Evolutionary conservation across 2,329 filamentous ascomycete species (phyloP).

Genomic region (Cladobotryum mycophilum): DNA sequence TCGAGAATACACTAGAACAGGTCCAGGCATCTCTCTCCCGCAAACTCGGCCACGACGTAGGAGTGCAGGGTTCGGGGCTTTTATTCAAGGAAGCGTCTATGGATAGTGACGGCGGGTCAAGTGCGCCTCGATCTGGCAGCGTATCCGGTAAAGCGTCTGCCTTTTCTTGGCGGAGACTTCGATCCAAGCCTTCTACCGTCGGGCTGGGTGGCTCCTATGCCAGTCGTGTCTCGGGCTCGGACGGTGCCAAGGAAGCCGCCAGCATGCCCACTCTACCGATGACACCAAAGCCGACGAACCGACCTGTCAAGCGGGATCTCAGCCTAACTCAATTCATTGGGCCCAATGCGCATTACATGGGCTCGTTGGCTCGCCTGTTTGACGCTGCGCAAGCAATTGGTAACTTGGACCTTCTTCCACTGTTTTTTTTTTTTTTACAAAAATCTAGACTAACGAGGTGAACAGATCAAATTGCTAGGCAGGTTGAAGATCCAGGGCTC

Average conservation of each 20-base stretch:
- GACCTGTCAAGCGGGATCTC: slow-evolving; percentile 66
- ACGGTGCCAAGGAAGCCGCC: slow-evolving; percentile 32
- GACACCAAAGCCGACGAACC: slow-evolving; percentile 58
- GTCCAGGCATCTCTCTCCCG: slow-evolving; percentile 70
- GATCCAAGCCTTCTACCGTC: slow-evolving; percentile 78
- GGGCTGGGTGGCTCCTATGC: slow-evolving; percentile 47
- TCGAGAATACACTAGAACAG: slow-evolving; percentile 82
- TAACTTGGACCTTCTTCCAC: slow-evolving; percentile 41
- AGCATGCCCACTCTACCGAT: slow-evolving; percentile 71
- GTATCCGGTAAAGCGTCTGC: slow-evolving; percentile 61
- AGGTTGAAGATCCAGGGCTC: slow-evolving; percentile 90
- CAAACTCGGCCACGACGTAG: slow-evolving; percentile 89
- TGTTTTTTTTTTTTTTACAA: background rate
- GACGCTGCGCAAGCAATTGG: slow-evolving; percentile 90
- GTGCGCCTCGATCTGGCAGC: slow-evolving; percentile 50
- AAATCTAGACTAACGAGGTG: slow-evolving; percentile 18
- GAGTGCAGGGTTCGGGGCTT: slow-evolving; percentile 64
- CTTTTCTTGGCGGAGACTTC: slow-evolving; percentile 82
- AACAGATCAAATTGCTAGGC: slow-evolving; percentile 86
- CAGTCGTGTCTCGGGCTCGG: slow-evolving; percentile 18
- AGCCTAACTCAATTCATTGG: slow-evolving; percentile 66
- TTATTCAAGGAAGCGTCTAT: slow-evolving; percentile 67
- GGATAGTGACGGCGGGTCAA: slow-evolving; percentile 38
- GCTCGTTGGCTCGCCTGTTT: slow-evolving; percentile 79
- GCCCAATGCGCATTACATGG: slow-evolving; percentile 87